These are phyloP conservation scores for Nepenthes alata DNA, from an alignment of 179 eudicot genomes.

Conservation along the genomic window DNA sequence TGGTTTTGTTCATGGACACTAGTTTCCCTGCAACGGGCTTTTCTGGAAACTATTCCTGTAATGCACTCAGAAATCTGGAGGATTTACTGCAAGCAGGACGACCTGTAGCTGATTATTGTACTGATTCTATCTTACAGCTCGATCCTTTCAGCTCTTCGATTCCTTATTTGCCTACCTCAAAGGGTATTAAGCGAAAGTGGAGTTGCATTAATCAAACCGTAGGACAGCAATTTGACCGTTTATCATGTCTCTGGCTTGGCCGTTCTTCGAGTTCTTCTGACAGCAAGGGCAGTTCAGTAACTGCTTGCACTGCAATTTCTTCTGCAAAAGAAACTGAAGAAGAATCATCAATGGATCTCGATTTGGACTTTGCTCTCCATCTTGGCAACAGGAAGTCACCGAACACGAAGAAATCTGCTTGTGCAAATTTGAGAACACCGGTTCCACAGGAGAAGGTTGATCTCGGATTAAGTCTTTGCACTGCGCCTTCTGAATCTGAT, in stretches of 20 bases:
- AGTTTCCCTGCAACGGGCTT: conserved; percentile 32
- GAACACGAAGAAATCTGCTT: conserved; percentile 30
- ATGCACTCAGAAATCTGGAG: conserved; percentile 35
- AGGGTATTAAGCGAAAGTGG: conserved; percentile 72
- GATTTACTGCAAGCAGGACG: conserved; percentile 26
- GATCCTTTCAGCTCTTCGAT: conserved; percentile 34
- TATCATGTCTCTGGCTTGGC: conserved; percentile 43
- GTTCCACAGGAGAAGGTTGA: conserved; percentile 26
- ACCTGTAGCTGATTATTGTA: conserved; percentile 21
- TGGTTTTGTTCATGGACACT: conserved; percentile 47
- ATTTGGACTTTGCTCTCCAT: conserved; percentile 68
- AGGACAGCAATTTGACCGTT: conserved; percentile 23
- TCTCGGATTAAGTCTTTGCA: conserved; percentile 18
- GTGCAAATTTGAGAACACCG: conserved; percentile 19
- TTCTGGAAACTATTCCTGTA: conserved; percentile 22
- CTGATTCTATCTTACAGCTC: conserved; percentile 57
- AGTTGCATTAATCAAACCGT: conserved; percentile 22
- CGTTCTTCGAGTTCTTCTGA: conserved; percentile 77
- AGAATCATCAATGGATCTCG: conserved; percentile 77
- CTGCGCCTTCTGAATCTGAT: conserved; percentile 9
- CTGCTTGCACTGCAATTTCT: conserved; percentile 69
- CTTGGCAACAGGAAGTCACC: conserved; percentile 59
- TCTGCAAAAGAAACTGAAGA: conserved; percentile 82
- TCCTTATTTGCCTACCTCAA: conserved; percentile 25
- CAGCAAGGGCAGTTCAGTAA: conserved; percentile 81